Conservation (phyloP, 2,329 filamentous ascomycete species). For the Ascochyta pisi region DNA sequence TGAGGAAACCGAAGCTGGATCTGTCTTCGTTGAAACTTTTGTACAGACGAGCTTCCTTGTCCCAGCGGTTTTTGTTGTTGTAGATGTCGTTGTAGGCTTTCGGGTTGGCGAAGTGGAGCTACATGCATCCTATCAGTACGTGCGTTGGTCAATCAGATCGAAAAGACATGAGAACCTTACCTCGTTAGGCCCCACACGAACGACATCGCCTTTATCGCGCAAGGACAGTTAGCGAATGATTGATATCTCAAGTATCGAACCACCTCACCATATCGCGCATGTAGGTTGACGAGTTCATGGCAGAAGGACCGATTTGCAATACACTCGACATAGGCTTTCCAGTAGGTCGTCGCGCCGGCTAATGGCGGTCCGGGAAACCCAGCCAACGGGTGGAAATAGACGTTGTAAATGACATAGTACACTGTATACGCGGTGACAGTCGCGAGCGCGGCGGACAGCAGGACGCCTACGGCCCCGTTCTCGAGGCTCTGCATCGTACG, state of each 20-base stretch:
- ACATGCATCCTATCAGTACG: constrained; percentile 18
- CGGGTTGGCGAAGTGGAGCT: constrained; percentile 55
- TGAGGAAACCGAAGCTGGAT: constrained; percentile 54
- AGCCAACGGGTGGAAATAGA: constrained; percentile 53
- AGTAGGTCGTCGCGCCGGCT: constrained; percentile 32
- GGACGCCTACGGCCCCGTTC: constrained; percentile 4
- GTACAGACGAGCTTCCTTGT: constrained; percentile 53
- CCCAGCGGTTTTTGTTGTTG: constrained; percentile 51
- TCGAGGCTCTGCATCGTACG: constrained; percentile 5
- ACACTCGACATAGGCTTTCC: constrained; percentile 41
- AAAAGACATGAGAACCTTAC: constrained; percentile 11
- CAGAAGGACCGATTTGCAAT: constrained; percentile 38
- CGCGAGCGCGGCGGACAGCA: constrained; percentile 23
- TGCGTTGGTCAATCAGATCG: neutral
- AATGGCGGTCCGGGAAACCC: constrained; percentile 51
- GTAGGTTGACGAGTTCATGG: constrained; percentile 34
- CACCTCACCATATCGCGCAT: constrained; percentile 37
- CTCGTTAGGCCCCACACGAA: constrained; percentile 41
- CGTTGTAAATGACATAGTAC: constrained; percentile 39
- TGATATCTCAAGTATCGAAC: neutral
- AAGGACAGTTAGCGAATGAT: constrained; percentile 14
- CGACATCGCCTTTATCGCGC: constrained; percentile 29
- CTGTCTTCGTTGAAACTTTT: constrained; percentile 51
- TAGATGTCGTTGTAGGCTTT: constrained; percentile 55
- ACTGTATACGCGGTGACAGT: constrained; percentile 23